Conservation (phyloP, 2,329 filamentous ascomycete genomes). For the Graphilbum sp. region DNA sequence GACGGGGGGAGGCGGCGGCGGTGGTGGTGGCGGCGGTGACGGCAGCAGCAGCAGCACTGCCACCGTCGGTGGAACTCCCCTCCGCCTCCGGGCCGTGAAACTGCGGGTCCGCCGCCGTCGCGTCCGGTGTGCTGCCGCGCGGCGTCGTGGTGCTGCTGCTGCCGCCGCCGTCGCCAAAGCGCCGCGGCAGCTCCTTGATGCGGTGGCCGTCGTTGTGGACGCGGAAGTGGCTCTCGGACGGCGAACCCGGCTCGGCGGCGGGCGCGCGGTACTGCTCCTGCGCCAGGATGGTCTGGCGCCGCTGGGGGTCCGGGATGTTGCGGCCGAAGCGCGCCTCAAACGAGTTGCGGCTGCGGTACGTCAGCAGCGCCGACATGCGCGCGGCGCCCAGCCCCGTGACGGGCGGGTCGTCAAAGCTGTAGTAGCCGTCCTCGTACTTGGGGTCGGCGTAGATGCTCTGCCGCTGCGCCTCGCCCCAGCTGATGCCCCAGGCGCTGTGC, state of each 20-base stretch:
- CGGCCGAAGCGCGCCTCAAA: conserved; percentile 92
- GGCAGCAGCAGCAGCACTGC: too few relatives aligned
- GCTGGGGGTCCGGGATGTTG: conserved; percentile 75
- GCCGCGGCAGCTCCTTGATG: conserved; percentile 36
- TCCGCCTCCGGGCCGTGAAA: conserved; percentile 10
- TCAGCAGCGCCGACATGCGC: conserved; percentile 90
- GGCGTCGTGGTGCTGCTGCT: conserved; percentile 8
- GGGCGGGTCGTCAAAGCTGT: conserved; percentile 73
- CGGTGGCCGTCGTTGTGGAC: conserved; percentile 74
- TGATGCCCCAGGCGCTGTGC: conserved; percentile 82
- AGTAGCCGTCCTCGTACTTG: conserved; percentile 97
- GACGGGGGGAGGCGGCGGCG: conserved; percentile 23
- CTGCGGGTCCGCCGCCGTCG: conserved; percentile 7
- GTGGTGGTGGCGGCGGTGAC: conserved; percentile 10
- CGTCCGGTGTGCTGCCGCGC: too few relatives aligned
- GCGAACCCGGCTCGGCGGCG: conserved; percentile 12
- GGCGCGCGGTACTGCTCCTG: conserved; percentile 36
- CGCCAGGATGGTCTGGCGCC: conserved; percentile 68
- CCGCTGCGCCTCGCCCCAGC: conserved; percentile 76
- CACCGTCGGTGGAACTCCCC: too few relatives aligned
- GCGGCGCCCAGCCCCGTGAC: conserved; percentile 77
- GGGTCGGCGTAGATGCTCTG: conserved; percentile 96
- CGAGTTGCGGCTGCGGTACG: conserved; percentile 90
- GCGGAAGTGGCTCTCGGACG: conserved; percentile 57
- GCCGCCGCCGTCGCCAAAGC: not conserved